These are phyloP conservation scores for Cladorrhinum sp. DNA, from an alignment of 2,329 filamentous ascomycete genomes.

Conservation along the genomic window DNA sequence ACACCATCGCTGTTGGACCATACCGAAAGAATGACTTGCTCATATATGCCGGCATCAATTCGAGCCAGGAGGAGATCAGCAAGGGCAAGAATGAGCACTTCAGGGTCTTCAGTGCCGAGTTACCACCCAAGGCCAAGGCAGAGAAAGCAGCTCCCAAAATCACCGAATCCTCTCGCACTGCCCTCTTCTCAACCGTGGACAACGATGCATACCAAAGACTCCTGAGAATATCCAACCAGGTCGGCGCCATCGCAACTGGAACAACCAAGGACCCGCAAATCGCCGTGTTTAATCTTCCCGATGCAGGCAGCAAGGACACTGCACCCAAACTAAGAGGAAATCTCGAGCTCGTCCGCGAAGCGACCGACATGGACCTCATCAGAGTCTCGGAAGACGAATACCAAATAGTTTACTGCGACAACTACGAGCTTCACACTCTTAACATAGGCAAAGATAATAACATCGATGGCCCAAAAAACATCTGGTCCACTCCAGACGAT, in stretches of 20 bases:
- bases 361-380: conserved; percentile 67
- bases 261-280: conserved; percentile 74
- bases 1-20: conserved; percentile 70
- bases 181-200: conserved; percentile 53
- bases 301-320: conserved; percentile 43
- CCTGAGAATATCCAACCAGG: conserved; percentile 53
- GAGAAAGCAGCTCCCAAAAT: conserved; percentile 40
- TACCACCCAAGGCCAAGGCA: conserved; percentile 30
- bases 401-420: conserved; percentile 74
- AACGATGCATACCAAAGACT: conserved; percentile 58
- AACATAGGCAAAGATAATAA: conserved; percentile 48
- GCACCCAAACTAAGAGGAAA: conserved; percentile 49
- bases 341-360: conserved; percentile 53
- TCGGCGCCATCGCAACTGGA: conserved; percentile 77
- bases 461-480: conserved; percentile 45
- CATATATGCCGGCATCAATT: conserved; percentile 79
- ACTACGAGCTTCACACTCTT: conserved; percentile 69
- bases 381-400: conserved; percentile 62
- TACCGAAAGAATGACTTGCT: conserved; percentile 54
- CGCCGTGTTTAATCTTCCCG: conserved; percentile 69
- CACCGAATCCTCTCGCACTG: conserved; percentile 49
- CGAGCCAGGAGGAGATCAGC: conserved; percentile 66
- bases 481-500: conserved; percentile 55
- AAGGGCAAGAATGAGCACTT: conserved; percentile 82
- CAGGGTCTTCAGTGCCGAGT: conserved; percentile 65